A percentile compares a stretch with the other conserved stretches of the same genome.
Conservation (phyloP, 345 rosid species). For the Boechera stricta region DNA sequence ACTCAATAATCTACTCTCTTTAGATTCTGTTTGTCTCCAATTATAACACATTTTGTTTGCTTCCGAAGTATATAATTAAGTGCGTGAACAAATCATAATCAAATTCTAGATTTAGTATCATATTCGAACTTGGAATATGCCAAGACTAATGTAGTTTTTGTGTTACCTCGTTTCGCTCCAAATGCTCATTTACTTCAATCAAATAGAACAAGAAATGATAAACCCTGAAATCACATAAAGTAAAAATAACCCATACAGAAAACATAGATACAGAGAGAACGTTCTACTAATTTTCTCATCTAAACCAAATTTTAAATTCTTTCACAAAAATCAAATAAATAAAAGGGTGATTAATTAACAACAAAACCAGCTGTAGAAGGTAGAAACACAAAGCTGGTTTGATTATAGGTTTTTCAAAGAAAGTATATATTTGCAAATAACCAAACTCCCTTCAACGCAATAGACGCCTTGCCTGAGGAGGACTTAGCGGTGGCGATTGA, state of each 20-base stretch:
- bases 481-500: conserved; percentile 30
- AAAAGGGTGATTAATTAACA: conserved; percentile 3
- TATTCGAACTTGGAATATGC: neutral
- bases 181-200: neutral
- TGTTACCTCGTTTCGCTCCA: neutral
- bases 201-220: neutral
- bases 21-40: neutral
- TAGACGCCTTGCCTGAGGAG: conserved; percentile 44
- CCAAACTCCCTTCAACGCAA: conserved; percentile 41
- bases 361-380: conserved; percentile 21
- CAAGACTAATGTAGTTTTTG: neutral
- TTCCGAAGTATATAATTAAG: too few relatives aligned
- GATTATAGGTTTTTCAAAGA: neutral
- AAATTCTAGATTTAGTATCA: neutral
- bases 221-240: neutral
- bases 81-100: neutral
- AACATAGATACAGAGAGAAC: conserved; percentile 25
- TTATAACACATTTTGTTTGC: neutral
- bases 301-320: conserved; percentile 12
- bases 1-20: neutral
- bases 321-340: conserved; percentile 28
- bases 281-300: conserved; percentile 22
- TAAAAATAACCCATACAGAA: conserved; percentile 2
- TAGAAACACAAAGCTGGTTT: conserved; percentile 34
- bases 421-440: conserved; percentile 39